phyloP scores from a whole-genome alignment of 225 moss, liverwort and hornwort genomes.

The Polytrichum commune region DNA sequence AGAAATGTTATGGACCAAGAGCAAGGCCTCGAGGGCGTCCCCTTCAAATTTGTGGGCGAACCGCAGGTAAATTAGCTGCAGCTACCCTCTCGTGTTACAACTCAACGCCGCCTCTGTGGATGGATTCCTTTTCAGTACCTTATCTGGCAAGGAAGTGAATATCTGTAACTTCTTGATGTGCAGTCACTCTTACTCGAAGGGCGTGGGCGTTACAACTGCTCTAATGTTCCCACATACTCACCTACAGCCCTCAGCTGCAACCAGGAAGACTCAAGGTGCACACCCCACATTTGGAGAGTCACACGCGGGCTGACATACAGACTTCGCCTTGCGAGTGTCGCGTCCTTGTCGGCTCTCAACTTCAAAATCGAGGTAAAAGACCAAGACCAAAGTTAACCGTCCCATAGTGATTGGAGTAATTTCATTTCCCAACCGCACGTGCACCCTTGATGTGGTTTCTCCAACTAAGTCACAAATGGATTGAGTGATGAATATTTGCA shows the following conservation, averaged over 20 bases:
- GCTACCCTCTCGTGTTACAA: background rate
- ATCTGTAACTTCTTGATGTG: background rate
- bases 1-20: constrained; percentile 28
- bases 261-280: constrained; percentile 19
- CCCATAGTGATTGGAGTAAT: no score
- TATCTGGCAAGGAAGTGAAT: no score
- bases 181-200: constrained; percentile 64
- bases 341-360: constrained; percentile 64
- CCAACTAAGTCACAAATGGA: no score
- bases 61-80: constrained; percentile 34
- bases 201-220: constrained; percentile 56
- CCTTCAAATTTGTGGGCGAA: constrained; percentile 48
- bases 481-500: constrained; percentile 7
- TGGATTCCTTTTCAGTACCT: no score
- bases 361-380: constrained; percentile 71
- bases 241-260: constrained; percentile 52
- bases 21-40: constrained; percentile 30
- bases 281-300: constrained; percentile 52
- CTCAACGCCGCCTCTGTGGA: background rate
- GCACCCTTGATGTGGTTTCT: no score
- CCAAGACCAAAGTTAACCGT: background rate
- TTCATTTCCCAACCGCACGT: no score
- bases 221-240: constrained; percentile 4
- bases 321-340: constrained; percentile 66
- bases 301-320: constrained; percentile 66